phyloP scores from a whole-genome alignment of 805 yeast species.

The Metschnikowia amazonensis region DNA sequence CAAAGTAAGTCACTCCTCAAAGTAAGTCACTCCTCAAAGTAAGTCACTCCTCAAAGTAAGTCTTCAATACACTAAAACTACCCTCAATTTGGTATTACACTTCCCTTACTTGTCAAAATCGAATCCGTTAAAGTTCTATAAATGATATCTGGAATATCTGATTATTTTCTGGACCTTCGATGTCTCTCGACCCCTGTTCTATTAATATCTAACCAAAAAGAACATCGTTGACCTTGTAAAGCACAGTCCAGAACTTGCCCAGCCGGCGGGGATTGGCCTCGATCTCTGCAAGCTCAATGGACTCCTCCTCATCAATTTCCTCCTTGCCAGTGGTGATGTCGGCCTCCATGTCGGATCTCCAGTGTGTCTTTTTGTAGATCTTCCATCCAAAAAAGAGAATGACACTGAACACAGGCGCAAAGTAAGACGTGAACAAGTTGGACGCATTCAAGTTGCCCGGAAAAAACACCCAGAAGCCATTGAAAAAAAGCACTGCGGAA shows the following conservation, averaged over 20 bases:
- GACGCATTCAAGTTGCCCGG: conserved; percentile 34
- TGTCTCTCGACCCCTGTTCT: too few species aligned
- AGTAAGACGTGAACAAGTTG: conserved; percentile 35
- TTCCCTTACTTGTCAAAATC: too few species aligned
- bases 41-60: too few species aligned
- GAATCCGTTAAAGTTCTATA: too few species aligned
- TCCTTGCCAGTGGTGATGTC: conserved; percentile 52
- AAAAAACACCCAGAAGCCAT: conserved; percentile 42
- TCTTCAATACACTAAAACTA: too few species aligned
- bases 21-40: too few species aligned
- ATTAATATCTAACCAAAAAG: conserved; percentile 21
- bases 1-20: too few species aligned
- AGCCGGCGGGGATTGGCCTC: conserved; percentile 20
- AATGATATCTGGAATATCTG: too few species aligned
- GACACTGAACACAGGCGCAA: conserved; percentile 44
- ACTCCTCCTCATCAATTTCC: conserved; percentile 60
- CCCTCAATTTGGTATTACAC: too few species aligned
- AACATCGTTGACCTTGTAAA: conserved; percentile 21
- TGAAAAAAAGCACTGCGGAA: conserved; percentile 29
- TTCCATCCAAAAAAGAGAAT: conserved; percentile 52
- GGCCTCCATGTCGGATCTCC: conserved; percentile 44
- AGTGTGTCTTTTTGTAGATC: conserved; percentile 44
- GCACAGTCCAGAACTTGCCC: conserved; percentile 23
- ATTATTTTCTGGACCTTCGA: too few species aligned
- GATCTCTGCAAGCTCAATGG: conserved; percentile 21